Conservation (phyloP, 2,329 filamentous ascomycete genomes). For the Microascus cirrosus region DNA sequence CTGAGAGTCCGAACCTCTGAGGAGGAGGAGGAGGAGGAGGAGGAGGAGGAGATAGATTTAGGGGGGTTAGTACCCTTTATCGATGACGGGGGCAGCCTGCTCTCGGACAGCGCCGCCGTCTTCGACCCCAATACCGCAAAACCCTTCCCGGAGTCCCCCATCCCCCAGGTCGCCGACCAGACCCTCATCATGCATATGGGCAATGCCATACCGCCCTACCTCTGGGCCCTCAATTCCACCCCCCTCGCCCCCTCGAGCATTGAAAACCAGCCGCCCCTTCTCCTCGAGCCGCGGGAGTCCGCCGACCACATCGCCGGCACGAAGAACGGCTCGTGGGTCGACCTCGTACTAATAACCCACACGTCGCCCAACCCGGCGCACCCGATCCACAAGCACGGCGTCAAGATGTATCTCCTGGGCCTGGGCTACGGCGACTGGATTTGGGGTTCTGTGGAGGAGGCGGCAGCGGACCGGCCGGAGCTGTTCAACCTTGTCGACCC, state of each 20-base stretch:
- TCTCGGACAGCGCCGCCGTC: slow-evolving; percentile 26
- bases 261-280: slow-evolving; percentile 25
- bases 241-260: slow-evolving; percentile 23
- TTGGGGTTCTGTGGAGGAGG: slow-evolving; percentile 42
- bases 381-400: slow-evolving; percentile 54
- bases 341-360: slow-evolving; percentile 38
- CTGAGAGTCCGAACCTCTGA: slow-evolving; percentile 24
- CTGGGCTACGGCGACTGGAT: slow-evolving; percentile 35
- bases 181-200: slow-evolving; percentile 31
- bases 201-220: slow-evolving; percentile 30
- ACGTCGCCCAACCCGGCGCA: slow-evolving; percentile 36
- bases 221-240: slow-evolving; percentile 40
- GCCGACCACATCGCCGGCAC: slow-evolving; percentile 36
- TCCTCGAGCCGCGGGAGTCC: slow-evolving; percentile 27
- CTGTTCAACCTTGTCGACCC: slow-evolving; percentile 47
- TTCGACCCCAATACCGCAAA: slow-evolving; percentile 29
- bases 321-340: slow-evolving; percentile 37
- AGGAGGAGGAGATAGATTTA: background rate
- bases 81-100: slow-evolving; percentile 32
- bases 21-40: slow-evolving; percentile 4
- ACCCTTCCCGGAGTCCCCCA: slow-evolving; percentile 34
- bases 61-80: slow-evolving; percentile 29
- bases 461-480: slow-evolving; percentile 29
- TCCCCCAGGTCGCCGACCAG: slow-evolving; percentile 28
- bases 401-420: slow-evolving; percentile 48